A percentile compares a stretch with the other conserved stretches of the same genome.
Evolutionary conservation across 1,284 basidiomycete species (phyloP).

Genomic region (Microbotryum violaceum): DNA sequence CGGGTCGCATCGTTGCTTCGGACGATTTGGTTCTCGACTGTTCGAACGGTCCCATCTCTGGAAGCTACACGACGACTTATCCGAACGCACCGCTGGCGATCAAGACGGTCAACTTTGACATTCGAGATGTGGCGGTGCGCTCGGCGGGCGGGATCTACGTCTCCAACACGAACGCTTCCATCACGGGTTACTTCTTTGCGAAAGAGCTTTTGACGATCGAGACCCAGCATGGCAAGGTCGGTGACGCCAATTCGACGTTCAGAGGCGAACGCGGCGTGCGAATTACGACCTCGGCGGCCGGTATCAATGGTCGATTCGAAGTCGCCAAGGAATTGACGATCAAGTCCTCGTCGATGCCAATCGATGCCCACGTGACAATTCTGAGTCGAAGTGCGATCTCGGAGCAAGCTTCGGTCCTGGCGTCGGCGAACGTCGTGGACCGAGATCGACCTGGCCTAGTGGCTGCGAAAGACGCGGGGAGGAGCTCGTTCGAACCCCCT

Average conservation of each 20-base stretch:
- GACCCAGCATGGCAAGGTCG: neutral
- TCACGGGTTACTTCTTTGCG: neutral
- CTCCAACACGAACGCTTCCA: neutral
- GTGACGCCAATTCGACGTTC: neutral
- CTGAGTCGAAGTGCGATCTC: too few relatives aligned
- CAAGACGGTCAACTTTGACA: neutral
- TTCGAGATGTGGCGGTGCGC: neutral
- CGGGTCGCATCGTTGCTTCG: neutral
- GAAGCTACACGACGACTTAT: neutral
- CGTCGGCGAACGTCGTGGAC: too few relatives aligned
- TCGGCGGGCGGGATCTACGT: neutral
- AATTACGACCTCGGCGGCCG: too few relatives aligned
- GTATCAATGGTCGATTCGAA: neutral
- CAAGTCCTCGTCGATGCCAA: neutral
- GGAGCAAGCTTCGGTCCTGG: too few relatives aligned
- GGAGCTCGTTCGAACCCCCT: too few relatives aligned
- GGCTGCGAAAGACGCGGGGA: too few relatives aligned
- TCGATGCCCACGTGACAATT: too few relatives aligned
- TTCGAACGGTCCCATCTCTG: neutral
- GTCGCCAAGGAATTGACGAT: neutral
- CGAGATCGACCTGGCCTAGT: too few relatives aligned
- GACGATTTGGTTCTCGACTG: neutral
- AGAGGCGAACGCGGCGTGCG: neutral
- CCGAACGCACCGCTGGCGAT: neutral
- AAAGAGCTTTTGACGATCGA: neutral